Percentiles rank a stretch among this genome's conserved stretches.
Conservation (phyloP, 345 rosid species). For the Bretschneidera sinensis region DNA sequence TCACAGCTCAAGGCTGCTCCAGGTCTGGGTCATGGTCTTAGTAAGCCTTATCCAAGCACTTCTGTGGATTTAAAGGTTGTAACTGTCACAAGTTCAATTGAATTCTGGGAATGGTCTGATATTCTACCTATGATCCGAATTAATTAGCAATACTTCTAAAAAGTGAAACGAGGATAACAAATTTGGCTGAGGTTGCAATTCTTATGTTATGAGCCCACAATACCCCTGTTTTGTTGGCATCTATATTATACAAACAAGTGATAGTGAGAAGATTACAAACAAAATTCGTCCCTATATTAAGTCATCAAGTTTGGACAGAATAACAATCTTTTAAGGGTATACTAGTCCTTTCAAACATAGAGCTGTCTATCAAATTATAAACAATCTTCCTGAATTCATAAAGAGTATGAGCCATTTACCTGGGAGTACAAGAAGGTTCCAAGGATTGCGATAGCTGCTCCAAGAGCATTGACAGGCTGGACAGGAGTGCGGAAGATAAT, state of each 20-base stretch:
- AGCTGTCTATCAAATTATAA: background rate
- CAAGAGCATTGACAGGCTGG: constrained; percentile 86
- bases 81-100: no score
- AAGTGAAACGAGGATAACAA: background rate
- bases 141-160: no score
- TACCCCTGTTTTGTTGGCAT: no score
- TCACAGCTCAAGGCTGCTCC: no score
- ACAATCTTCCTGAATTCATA: background rate
- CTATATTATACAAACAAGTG: background rate
- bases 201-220: background rate
- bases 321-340: constrained; percentile 14
- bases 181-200: no score
- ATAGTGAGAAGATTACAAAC: background rate
- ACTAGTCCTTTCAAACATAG: constrained; percentile 3
- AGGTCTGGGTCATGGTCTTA: no score
- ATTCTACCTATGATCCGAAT: no score
- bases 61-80: no score
- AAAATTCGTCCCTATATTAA: no score
- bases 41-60: no score
- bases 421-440: constrained; percentile 98
- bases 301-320: background rate
- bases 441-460: constrained; percentile 91
- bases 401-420: constrained; percentile 36
- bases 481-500: constrained; percentile 97
- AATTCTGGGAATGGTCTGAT: no score